Percentiles rank a stretch among this genome's conserved stretches.
phyloP scores from a whole-genome alignment of 2,329 filamentous ascomycete genomes.

The Podosphaera leucotricha region DNA sequence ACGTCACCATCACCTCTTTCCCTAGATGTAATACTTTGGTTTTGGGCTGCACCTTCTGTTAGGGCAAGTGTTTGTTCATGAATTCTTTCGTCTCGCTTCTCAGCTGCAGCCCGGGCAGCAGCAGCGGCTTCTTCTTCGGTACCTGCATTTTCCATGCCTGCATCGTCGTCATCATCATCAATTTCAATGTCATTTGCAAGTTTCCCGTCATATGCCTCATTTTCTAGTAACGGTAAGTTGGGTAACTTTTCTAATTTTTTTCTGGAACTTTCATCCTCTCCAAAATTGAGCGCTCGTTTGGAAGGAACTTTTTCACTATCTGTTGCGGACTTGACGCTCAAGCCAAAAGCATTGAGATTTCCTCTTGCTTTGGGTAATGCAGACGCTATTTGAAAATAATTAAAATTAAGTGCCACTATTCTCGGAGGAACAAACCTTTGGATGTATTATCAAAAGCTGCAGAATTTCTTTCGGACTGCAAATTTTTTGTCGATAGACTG shows the following conservation, averaged over 20 bases:
- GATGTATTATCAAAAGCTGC: constrained; percentile 19
- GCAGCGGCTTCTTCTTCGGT: constrained; percentile 77
- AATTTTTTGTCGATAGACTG: constrained; percentile 19
- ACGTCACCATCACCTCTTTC: constrained; percentile 13
- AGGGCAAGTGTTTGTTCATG: constrained; percentile 20
- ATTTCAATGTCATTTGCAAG: constrained; percentile 35
- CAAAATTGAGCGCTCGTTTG: constrained; percentile 61
- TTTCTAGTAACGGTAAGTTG: constrained; percentile 41
- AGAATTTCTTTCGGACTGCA: constrained; percentile 21
- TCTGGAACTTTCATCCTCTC: constrained; percentile 66
- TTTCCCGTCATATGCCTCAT: constrained; percentile 28
- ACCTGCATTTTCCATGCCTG: constrained; percentile 50
- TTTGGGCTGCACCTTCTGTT: constrained; percentile 18
- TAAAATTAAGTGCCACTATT: constrained; percentile 3
- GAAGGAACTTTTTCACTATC: constrained; percentile 42
- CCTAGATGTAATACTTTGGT: constrained; percentile 23
- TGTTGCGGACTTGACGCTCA: constrained; percentile 39
- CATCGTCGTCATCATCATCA: constrained; percentile 38
- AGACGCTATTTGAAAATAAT: constrained; percentile 16
- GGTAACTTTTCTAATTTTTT: constrained; percentile 84
- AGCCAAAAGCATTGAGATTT: constrained; percentile 66
- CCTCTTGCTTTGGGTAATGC: constrained; percentile 41
- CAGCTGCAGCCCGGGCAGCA: constrained; percentile 62
- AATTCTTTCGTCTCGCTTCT: constrained; percentile 51
- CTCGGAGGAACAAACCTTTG: constrained; percentile 16